Percentiles rank a stretch among this genome's conserved stretches.
phyloP scores from a whole-genome alignment of 306 rosid species.

The Rosa chinensis region DNA sequence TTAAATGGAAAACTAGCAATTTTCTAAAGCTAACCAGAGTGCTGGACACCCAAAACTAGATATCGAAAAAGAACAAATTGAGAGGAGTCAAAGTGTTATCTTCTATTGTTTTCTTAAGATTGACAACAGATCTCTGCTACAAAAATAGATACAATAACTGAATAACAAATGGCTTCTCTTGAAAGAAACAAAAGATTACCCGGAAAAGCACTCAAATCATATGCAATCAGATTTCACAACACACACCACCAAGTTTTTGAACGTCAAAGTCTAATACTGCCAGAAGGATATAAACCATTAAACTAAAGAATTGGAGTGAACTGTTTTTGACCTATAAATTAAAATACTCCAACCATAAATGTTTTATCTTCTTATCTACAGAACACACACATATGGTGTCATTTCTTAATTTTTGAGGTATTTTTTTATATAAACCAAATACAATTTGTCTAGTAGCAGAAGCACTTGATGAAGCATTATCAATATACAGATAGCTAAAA shows the following conservation, averaged over 20 bases:
- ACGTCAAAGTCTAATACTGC: neutral
- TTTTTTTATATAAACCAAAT: neutral
- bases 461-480: neutral
- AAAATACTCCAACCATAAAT: neutral
- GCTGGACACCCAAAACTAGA: neutral
- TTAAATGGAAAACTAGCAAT: neutral
- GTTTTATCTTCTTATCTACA: conserved; percentile 8
- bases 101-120: neutral
- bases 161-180: neutral
- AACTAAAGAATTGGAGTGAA: neutral
- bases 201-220: neutral
- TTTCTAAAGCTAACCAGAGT: neutral
- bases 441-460: conserved; percentile 4
- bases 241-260: neutral
- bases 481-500: neutral
- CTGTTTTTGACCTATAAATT: neutral
- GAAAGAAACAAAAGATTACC: neutral
- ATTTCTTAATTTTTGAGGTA: neutral
- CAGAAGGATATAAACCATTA: neutral
- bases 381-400: neutral
- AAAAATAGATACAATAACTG: neutral
- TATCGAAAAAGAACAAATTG: neutral
- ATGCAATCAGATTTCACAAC: neutral
- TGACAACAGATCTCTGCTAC: neutral
- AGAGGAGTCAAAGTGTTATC: neutral